These are phyloP conservation scores for Starmerella geochares DNA, from an alignment of 805 yeast species.

Conservation along the genomic window DNA sequence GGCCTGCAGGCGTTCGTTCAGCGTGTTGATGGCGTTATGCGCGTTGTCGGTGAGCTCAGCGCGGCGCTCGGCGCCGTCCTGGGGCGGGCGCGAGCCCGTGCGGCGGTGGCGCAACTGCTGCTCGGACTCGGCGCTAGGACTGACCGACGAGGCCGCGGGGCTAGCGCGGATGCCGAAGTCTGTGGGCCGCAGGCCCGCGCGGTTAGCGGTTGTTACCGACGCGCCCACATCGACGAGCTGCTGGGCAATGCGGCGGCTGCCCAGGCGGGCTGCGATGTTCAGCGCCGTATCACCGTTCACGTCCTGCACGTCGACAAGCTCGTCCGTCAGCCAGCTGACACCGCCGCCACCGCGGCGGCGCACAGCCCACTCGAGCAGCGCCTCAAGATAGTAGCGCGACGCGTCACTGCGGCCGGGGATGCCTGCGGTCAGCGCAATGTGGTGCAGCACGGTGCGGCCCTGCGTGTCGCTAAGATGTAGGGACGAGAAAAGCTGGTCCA, in stretches of 20 bases:
- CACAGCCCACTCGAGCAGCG: conserved; percentile 69
- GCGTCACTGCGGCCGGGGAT: conserved; percentile 65
- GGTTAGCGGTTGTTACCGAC: conserved; percentile 64
- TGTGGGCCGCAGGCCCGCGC: conserved; percentile 72
- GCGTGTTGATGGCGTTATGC: conserved; percentile 40
- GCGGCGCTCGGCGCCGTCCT: conserved; percentile 28
- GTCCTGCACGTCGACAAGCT: conserved; percentile 80
- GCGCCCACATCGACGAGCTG: conserved; percentile 83
- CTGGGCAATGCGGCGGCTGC: conserved; percentile 68
- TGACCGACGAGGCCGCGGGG: background rate
- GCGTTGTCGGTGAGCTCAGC: conserved; percentile 43
- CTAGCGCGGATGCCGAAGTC: conserved; percentile 59
- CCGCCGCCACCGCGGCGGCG: conserved; percentile 40
- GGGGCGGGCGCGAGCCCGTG: conserved; percentile 14
- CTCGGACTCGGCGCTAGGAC: background rate
- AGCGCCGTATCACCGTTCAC: conserved; percentile 90
- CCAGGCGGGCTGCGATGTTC: conserved; percentile 83
- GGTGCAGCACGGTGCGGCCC: conserved; percentile 76
- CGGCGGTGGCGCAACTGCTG: conserved; percentile 7
- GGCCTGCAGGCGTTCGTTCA: conserved; percentile 49
- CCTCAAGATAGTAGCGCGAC: conserved; percentile 60
- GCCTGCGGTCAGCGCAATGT: conserved; percentile 71
- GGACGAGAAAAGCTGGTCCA: conserved; percentile 68
- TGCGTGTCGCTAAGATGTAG: conserved; percentile 54
- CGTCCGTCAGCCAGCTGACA: conserved; percentile 45